Evolutionary conservation across 2,329 filamentous ascomycete species (phyloP).

Genomic region (Clathrospora elynae): DNA sequence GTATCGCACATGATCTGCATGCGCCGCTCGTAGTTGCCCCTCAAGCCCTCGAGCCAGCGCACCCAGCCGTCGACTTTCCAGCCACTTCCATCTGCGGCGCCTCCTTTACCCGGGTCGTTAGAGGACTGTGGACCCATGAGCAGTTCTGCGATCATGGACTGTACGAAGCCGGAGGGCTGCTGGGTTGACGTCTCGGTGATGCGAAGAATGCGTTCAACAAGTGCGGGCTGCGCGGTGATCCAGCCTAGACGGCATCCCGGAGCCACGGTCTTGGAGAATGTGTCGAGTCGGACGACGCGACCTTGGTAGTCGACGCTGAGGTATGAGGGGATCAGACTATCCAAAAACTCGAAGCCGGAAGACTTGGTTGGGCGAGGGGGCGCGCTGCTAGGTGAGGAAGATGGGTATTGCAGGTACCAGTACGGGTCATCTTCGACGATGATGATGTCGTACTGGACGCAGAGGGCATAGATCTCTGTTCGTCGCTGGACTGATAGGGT

Average conservation of each 20-base stretch:
- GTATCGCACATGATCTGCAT: constrained; percentile 79
- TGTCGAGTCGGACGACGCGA: constrained; percentile 86
- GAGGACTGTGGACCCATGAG: constrained; percentile 72
- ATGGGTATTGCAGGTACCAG: constrained; percentile 91
- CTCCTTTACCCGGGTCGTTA: constrained; percentile 52
- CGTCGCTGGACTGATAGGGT: constrained; percentile 74
- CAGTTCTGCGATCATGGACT: constrained; percentile 77
- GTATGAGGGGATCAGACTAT: constrained; percentile 82
- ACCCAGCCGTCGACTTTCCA: constrained; percentile 90
- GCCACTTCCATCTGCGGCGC: constrained; percentile 59
- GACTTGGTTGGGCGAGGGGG: constrained; percentile 53
- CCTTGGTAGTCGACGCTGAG: constrained; percentile 82
- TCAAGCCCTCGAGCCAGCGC: constrained; percentile 84
- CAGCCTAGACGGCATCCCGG: constrained; percentile 89
- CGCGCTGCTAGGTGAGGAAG: constrained; percentile 57
- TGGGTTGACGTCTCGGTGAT: constrained; percentile 80
- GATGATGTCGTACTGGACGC: constrained; percentile 82
- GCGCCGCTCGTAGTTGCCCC: constrained; percentile 80
- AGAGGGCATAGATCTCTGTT: constrained; percentile 78
- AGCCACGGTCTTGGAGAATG: constrained; percentile 90
- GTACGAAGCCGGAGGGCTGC: constrained; percentile 87
- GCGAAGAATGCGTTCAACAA: constrained; percentile 74
- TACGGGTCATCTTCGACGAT: constrained; percentile 96
- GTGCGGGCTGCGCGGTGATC: constrained; percentile 80
- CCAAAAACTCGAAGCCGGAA: constrained; percentile 76